These are phyloP conservation scores for Gloeophyllum trabeum DNA, from an alignment of 768 basidiomycete species.

Conservation along the genomic window DNA sequence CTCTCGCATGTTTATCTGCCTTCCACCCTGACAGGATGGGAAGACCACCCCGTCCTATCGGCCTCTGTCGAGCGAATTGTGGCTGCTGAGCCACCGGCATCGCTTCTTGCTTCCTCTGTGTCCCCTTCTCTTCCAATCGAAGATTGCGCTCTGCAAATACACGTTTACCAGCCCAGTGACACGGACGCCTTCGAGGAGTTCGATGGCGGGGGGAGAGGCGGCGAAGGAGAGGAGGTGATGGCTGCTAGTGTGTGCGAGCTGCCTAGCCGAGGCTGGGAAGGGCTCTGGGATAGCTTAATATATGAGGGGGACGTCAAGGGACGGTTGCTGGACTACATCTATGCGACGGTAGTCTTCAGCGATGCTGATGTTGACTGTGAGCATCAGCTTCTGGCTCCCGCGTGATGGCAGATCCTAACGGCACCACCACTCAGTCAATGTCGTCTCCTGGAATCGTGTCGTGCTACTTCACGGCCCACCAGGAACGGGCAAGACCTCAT, in stretches of 20 bases:
- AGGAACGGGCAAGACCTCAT: constrained; percentile 93
- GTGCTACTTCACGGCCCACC: constrained; percentile 94
- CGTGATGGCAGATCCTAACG: neutral
- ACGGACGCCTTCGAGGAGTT: constrained; percentile 66
- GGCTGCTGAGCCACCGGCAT: constrained; percentile 60
- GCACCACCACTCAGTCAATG: constrained; percentile 44
- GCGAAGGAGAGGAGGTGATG: constrained; percentile 65
- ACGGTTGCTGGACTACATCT: constrained; percentile 86
- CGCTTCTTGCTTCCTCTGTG: constrained; percentile 28
- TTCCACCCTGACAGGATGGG: constrained; percentile 69
- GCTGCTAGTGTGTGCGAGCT: constrained; percentile 87
- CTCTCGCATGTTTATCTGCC: constrained; percentile 61
- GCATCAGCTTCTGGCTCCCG: constrained; percentile 17
- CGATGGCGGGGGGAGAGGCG: constrained; percentile 32
- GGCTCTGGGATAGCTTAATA: constrained; percentile 88
- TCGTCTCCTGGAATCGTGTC: constrained; percentile 93
- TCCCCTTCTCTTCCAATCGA: constrained; percentile 35
- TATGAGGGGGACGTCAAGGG: constrained; percentile 79
- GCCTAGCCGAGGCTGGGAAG: constrained; percentile 76
- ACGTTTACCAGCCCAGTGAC: constrained; percentile 79
- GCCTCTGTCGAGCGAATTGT: constrained; percentile 68
- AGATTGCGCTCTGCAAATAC: constrained; percentile 61
- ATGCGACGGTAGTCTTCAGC: constrained; percentile 87
- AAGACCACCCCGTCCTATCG: constrained; percentile 57
- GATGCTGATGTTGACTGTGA: constrained; percentile 79